Evolutionary conservation across 805 yeast genomes (phyloP), one percentile per base, ranked within the genome.

Genomic region (Schizosaccharomyces lindneri): DNA sequence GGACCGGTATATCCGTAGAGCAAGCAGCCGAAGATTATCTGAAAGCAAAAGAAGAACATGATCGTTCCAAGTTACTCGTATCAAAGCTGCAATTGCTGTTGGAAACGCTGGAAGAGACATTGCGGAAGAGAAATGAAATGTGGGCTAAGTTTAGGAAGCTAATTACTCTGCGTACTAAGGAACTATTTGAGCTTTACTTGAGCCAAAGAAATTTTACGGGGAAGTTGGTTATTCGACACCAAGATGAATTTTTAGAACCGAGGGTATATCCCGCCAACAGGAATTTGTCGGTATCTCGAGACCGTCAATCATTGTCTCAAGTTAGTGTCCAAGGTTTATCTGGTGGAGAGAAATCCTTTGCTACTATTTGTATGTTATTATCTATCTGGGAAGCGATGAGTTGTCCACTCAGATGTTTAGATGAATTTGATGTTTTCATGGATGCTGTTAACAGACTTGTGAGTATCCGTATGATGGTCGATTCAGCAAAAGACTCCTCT

Each of bases 341-440:
- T 0, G 99, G 99, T 46, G 99, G 99, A 59, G 98, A 93, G 70
- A 89, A 89, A 69, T 87, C 97, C 0, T 90, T 84, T 70, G 82
- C 95, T 0, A 98, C 94, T 70, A 82, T 90, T 64, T 85, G 97
- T 0, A 76, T 93, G 63, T 72, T 93, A 59, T 74, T 90, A 63
- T 84, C 97, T 0, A 84, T 95, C 36, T 93, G 99, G 99, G 81
- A 81, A 65, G 83, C 87, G 32, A 89, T 93, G 95, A 81, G 84
- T 64, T 83, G 95, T 0, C 80, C 85, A 62, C 79, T 93, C 21
- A 79, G 94, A 63, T 97, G 97, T 0, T 73, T 93, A 63, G 99
- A 93, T 72, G 99, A 93, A 71, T 93, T 74, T 70, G 99, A 93
- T 72, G 98, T 93, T 24, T 93, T 83, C 68, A 93, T 93, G 98